These are phyloP conservation scores for Astrephomene gubernaculifera DNA, from an alignment of 139 green algal species.

Conservation along the genomic window DNA sequence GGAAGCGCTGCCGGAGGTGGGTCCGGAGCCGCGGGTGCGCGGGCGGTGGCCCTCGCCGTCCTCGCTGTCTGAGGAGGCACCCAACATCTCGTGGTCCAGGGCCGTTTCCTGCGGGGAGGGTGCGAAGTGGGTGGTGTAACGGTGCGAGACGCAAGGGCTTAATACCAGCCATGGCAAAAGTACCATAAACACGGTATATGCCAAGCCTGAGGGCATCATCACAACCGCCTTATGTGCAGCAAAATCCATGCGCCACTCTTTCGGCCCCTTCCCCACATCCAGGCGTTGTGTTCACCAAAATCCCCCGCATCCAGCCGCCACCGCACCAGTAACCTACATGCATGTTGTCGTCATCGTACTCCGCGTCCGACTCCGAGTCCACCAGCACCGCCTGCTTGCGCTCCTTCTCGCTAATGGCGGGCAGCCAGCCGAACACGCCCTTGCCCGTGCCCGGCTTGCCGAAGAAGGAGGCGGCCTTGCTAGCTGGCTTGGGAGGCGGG, in stretches of 20 bases:
- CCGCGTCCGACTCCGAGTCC: constrained; percentile 55
- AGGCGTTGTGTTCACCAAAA: too few relatives aligned
- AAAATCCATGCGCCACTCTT: too few relatives aligned
- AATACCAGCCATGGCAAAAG: too few relatives aligned
- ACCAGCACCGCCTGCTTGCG: constrained; percentile 61
- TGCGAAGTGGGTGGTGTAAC: too few relatives aligned
- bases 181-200: too few relatives aligned
- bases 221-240: too few relatives aligned
- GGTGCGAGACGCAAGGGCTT: too few relatives aligned
- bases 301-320: too few relatives aligned
- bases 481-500: background rate
- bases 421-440: constrained; percentile 45
- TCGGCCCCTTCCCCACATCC: too few relatives aligned
- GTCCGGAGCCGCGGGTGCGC: background rate
- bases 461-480: constrained; percentile 6
- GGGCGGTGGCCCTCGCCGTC: background rate
- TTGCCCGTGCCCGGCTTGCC: constrained; percentile 31
- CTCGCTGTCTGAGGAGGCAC: constrained; percentile 7
- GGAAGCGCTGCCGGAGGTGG: background rate
- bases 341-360: constrained; percentile 46
- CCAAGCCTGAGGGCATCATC: too few relatives aligned
- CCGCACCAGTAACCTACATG: too few relatives aligned
- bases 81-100: constrained; percentile 39
- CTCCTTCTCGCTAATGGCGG: constrained; percentile 56
- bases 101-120: constrained; percentile 6